Evolutionary conservation across 2,329 filamentous ascomycete genomes (phyloP).

Genomic region (Talaromyces sp.): DNA sequence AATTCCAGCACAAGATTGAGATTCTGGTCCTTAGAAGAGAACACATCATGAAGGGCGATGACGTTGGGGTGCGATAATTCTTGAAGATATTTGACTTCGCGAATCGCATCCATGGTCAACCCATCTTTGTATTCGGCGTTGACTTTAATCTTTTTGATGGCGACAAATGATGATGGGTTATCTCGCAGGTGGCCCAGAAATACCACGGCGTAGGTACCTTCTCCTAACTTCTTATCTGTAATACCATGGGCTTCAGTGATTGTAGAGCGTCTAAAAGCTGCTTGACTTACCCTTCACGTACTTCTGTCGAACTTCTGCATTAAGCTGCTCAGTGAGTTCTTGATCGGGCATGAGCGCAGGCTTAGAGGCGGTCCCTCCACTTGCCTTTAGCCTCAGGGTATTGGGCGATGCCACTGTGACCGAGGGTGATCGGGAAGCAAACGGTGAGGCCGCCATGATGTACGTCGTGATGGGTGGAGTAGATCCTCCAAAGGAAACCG

Average conservation of each 20-base stretch:
- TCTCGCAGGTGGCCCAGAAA: constrained; percentile 79
- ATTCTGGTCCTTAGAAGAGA: constrained; percentile 94
- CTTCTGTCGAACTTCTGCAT: constrained; percentile 79
- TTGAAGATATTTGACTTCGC: constrained; percentile 93
- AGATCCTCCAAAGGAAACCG: not conserved
- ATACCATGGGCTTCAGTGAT: not conserved
- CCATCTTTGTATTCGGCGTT: constrained; percentile 75
- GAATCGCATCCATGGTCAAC: constrained; percentile 89
- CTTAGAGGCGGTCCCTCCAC: constrained; percentile 27
- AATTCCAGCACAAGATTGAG: constrained; percentile 95
- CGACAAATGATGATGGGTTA: constrained; percentile 74
- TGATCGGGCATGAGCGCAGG: constrained; percentile 32
- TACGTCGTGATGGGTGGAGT: not conserved
- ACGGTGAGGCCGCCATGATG: constrained; percentile 49
- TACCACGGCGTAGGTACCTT: constrained; percentile 96
- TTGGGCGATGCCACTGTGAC: constrained; percentile 35
- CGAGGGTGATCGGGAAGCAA: constrained; percentile 42
- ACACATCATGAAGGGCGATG: constrained; percentile 88
- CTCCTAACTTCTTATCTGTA: constrained; percentile 83
- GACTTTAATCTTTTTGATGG: constrained; percentile 62
- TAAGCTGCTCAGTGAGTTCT: constrained; percentile 71
- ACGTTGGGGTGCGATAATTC: constrained; percentile 95
- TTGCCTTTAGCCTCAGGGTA: constrained; percentile 37
- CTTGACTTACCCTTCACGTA: constrained; percentile 74
- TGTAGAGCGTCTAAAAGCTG: not conserved